Conservation (phyloP, 208 protist genomes). For the Crithidia fasciculata region DNA sequence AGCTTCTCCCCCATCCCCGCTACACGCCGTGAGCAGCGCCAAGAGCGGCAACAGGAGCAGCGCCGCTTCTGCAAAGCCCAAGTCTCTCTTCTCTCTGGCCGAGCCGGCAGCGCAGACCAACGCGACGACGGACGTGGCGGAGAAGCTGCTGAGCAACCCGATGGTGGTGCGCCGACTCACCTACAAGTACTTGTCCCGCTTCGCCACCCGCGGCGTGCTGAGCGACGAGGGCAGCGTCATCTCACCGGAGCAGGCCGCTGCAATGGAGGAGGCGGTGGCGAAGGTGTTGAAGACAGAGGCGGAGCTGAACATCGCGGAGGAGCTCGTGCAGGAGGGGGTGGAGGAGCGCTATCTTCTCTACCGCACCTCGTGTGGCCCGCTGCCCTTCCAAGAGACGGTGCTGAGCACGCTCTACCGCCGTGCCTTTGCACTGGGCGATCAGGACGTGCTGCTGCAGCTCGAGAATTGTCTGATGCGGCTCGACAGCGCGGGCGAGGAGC, state of each 20-base stretch:
- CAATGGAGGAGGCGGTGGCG: constrained; percentile 24
- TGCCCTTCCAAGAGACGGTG: constrained; percentile 75
- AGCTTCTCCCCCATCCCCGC: neutral
- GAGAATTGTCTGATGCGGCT: constrained; percentile 75
- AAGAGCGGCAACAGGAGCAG: neutral
- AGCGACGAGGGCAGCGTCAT: constrained; percentile 25
- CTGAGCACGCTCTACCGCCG: constrained; percentile 73
- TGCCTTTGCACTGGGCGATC: constrained; percentile 62
- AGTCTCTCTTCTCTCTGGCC: neutral
- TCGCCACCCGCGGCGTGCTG: constrained; percentile 43
- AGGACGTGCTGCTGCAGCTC: constrained; percentile 70
- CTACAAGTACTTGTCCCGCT: constrained; percentile 41
- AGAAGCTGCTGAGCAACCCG: constrained; percentile 44
- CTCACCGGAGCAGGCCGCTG: constrained; percentile 9
- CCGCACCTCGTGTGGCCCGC: constrained; percentile 48
- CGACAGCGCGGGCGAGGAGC: constrained; percentile 34
- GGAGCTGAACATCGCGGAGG: constrained; percentile 34
- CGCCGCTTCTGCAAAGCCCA: neutral
- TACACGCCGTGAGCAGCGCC: neutral
- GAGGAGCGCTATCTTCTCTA: constrained; percentile 87
- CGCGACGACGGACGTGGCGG: constrained; percentile 18
- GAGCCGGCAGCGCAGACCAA: neutral
- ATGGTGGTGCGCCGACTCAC: constrained; percentile 33
- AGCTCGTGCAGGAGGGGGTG: constrained; percentile 63
- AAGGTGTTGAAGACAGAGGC: constrained; percentile 17